Conservation (phyloP, 176 grass and related monocot species). For the Oryza longistaminata region DNA sequence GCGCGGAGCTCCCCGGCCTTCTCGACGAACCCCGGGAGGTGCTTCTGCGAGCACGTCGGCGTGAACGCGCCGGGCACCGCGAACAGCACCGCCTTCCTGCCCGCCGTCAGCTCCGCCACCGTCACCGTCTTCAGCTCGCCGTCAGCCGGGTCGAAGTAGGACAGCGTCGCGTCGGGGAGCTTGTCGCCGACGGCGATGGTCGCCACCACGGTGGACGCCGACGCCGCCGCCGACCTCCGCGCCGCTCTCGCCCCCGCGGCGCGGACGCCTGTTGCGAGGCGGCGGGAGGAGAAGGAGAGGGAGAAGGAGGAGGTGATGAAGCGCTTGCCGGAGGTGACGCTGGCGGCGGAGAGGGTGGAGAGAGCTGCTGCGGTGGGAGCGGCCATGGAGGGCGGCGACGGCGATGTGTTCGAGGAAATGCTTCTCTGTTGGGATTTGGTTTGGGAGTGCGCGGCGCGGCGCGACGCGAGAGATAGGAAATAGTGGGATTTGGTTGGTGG, state of each 20-base stretch:
- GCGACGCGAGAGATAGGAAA: conserved; percentile 5
- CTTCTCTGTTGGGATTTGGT: conserved; percentile 5
- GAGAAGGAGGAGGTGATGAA: conserved; percentile 19
- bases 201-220: conserved; percentile 21
- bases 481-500: conserved; percentile 11
- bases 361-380: neutral
- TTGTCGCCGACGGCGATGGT: conserved; percentile 74
- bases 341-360: conserved; percentile 13
- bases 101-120: conserved; percentile 57
- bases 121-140: conserved; percentile 63
- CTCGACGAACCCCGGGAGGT: conserved; percentile 73
- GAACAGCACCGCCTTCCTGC: conserved; percentile 70
- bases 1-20: conserved; percentile 58
- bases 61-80: conserved; percentile 85
- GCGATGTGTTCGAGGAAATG: conserved; percentile 36
- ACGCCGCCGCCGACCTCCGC: neutral
- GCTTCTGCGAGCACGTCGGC: conserved; percentile 90
- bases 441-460: neutral
- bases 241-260: neutral
- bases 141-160: conserved; percentile 60
- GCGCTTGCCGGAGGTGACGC: neutral
- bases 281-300: conserved; percentile 29
- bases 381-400: conserved; percentile 27
- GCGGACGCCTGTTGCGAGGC: conserved; percentile 4
- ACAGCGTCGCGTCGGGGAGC: conserved; percentile 73